Evolutionary conservation across 2,329 filamentous ascomycete genomes (phyloP), one percentile per base, ranked within the genome.

Genomic region (Nemania sp.): DNA sequence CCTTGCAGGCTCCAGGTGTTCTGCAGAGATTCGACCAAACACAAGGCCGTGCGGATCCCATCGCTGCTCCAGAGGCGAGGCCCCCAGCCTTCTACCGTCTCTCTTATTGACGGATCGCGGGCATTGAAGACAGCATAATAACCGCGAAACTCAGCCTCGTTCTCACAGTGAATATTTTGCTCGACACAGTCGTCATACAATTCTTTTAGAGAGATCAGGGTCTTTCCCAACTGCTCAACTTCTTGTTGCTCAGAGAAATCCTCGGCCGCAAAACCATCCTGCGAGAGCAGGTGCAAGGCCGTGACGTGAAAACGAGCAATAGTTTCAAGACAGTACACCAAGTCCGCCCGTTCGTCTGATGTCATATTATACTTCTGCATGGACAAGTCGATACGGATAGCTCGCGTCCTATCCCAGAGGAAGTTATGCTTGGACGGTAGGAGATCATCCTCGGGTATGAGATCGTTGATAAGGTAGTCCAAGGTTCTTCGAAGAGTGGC

Each of bases 191-290:
- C 82, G 59, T 87, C 83, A 64, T 89, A 89, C 1, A 84, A 75
- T 59, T 88, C 81, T 51, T 84, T 81, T 12, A 89, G 72, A 1
- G 86, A 87, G 12, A 88, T 74, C 3, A 89, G 72, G 0, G 84
- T 79, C 63, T 87, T 86, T 31, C 81, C 80, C 14, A 89, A 75
- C 64, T 88, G 86, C 66, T 88, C 85, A 20, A 84, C 74, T 67
- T 89, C 86, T 64, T 88, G 85, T 58, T 86, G 83, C 61, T 86
- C 81, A 4, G 82, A 82, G 62, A 86, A 88, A 52, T 82, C 81
- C 26, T 84, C 80, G 1, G 80, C 75, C 1, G 78, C 76, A 41
- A 81, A 77, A 8, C 78, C 82, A 15, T 78, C 74, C 50, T 77
- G 76, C 0, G 83, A 84, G 46, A 88, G 75, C 36, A 86, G 76